These are phyloP conservation scores for Kodamaea sagamina DNA, from an alignment of 805 yeast genomes.

Conservation along the genomic window DNA sequence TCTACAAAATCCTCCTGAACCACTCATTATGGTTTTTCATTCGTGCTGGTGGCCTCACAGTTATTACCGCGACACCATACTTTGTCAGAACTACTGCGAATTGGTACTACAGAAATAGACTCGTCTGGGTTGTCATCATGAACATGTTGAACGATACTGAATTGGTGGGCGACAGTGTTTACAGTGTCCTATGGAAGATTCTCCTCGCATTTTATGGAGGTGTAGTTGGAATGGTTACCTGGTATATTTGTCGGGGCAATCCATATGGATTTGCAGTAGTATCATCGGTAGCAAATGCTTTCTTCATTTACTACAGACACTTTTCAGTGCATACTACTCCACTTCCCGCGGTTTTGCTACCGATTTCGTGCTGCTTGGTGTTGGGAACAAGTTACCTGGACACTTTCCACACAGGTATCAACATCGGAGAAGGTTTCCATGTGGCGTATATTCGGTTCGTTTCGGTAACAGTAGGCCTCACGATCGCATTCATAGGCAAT, in stretches of 20 bases:
- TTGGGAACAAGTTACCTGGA: conserved; percentile 38
- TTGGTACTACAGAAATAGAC: conserved; percentile 28
- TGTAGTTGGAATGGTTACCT: conserved; percentile 30
- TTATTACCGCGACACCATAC: conserved; percentile 28
- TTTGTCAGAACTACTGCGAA: conserved; percentile 29
- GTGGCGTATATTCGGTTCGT: conserved; percentile 32
- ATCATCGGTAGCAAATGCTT: conserved; percentile 26
- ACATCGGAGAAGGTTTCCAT: conserved; percentile 31
- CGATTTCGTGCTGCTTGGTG: conserved; percentile 31
- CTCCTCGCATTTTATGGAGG: conserved; percentile 31
- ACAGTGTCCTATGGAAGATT: conserved; percentile 26
- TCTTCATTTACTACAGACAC: conserved; percentile 30
- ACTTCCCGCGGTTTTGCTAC: conserved; percentile 29
- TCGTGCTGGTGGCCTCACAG: conserved; percentile 25
- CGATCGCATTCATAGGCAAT: conserved; percentile 33
- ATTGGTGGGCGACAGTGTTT: conserved; percentile 33
- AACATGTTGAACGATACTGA: conserved; percentile 32
- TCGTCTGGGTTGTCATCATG: conserved; percentile 36
- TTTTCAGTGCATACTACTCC: conserved; percentile 30
- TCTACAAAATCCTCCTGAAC: conserved; percentile 21
- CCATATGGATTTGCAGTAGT: conserved; percentile 35
- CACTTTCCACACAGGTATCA: conserved; percentile 19
- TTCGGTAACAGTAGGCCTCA: conserved; percentile 31
- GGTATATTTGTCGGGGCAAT: conserved; percentile 40
- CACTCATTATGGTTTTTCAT: conserved; percentile 34